phyloP scores from a whole-genome alignment of 495 filamentous ascomycete genomes.

The Neurospora sublineolata region DNA sequence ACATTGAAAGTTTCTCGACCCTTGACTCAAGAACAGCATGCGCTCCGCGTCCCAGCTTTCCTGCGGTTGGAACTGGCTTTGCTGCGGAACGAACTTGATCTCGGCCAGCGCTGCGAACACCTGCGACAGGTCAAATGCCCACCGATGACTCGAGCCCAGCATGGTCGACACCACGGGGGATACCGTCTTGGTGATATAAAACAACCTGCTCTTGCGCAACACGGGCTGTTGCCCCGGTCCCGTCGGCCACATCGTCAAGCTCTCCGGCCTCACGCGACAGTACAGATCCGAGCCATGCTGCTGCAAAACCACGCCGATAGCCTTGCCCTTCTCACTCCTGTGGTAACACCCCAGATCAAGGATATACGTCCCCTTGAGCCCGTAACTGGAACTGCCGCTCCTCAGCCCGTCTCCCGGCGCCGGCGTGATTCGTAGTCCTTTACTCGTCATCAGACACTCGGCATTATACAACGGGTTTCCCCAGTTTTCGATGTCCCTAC shows the following conservation, averaged over 20 bases:
- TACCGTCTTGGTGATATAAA: conserved; percentile 11
- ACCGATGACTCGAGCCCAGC: conserved; percentile 7
- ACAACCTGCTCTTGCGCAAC: conserved; percentile 1
- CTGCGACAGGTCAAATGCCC: conserved; percentile 6
- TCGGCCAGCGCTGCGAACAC: neutral
- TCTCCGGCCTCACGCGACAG: conserved; percentile 5
- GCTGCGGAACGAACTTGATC: neutral
- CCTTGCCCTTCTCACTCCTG: neutral
- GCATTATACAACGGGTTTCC: conserved; percentile 8
- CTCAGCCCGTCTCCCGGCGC: conserved; percentile 2
- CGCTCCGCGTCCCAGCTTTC: conserved; percentile 13
- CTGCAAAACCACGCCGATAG: conserved; percentile 9
- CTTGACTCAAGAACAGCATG: conserved; percentile 9
- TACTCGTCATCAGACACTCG: conserved; percentile 7
- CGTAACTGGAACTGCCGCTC: neutral
- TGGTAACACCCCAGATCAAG: conserved; percentile 9
- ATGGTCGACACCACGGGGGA: conserved; percentile 7
- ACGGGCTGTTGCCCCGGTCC: neutral
- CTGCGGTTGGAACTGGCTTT: neutral
- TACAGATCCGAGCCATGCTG: conserved; percentile 15
- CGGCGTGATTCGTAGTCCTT: conserved; percentile 9
- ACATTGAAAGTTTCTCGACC: conserved; percentile 1
- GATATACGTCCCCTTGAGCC: conserved; percentile 3
- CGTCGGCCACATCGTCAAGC: neutral
- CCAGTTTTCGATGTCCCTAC: neutral